phyloP scores from a whole-genome alignment of 1,284 basidiomycete species.

The Baeospora myosura region DNA sequence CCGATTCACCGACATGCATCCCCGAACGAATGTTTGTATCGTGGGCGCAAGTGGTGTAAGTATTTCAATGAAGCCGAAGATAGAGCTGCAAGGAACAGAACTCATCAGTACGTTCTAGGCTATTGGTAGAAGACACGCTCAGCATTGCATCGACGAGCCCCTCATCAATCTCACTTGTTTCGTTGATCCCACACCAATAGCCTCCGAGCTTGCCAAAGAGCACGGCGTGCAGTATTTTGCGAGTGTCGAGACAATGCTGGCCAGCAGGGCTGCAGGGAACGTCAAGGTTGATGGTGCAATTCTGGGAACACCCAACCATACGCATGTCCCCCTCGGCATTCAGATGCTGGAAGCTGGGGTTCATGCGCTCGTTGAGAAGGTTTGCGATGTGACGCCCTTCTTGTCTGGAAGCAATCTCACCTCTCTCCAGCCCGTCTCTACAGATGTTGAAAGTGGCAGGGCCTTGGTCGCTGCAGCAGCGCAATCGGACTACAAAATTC shows the following conservation, averaged over 20 bases:
- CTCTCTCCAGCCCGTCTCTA: not conserved
- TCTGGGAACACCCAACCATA: conserved; percentile 9
- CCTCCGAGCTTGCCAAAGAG: conserved; percentile 1
- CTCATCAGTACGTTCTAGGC: too few relatives aligned
- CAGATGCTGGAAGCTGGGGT: conserved; percentile 10
- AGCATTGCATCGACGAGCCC: conserved; percentile 3
- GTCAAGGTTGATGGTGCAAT: conserved; percentile 9
- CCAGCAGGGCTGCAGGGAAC: not conserved
- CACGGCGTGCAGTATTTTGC: conserved; percentile 6
- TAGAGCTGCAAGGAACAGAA: too few relatives aligned
- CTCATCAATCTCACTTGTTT: conserved; percentile 4
- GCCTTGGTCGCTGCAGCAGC: too few relatives aligned
- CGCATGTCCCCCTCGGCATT: conserved; percentile 10
- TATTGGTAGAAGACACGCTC: conserved; percentile 1
- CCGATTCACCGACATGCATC: too few relatives aligned
- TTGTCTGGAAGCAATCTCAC: not conserved
- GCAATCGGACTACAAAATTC: too few relatives aligned
- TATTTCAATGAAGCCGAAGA: too few relatives aligned
- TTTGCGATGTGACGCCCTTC: not conserved
- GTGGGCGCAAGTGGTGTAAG: too few relatives aligned
- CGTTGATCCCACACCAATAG: conserved; percentile 8
- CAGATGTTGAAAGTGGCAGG: too few relatives aligned
- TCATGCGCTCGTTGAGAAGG: conserved; percentile 11
- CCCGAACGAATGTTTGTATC: too few relatives aligned
- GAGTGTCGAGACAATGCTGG: conserved; percentile 1